Evolutionary conservation across 345 rosid species (phyloP).

Genomic region (Arabis alpina): DNA sequence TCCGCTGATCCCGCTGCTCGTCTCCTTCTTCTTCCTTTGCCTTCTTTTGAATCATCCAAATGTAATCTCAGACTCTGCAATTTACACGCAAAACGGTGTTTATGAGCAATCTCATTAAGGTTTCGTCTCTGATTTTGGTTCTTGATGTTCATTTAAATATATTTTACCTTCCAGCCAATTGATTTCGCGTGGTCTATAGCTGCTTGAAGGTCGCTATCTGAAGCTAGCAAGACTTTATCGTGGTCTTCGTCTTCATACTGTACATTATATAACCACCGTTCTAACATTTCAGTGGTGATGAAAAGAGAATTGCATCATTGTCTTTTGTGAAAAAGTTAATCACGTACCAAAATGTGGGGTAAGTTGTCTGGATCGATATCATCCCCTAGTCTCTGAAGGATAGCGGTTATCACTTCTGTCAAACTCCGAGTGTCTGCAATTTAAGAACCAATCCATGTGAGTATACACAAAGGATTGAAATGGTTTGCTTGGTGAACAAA

Average conservation of each 20-base stretch:
- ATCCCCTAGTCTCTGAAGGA: constrained; percentile 86
- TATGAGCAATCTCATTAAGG: not conserved
- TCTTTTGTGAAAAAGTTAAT: not conserved
- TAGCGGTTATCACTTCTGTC: constrained; percentile 78
- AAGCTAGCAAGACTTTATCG: constrained; percentile 87
- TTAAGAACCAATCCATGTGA: constrained; percentile 36
- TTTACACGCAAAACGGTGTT: not conserved
- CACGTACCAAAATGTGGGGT: constrained; percentile 83
- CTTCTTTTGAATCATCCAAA: constrained; percentile 70
- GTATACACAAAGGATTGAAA: not conserved
- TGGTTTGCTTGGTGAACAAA: constrained; percentile 21
- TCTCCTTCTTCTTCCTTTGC: constrained; percentile 45
- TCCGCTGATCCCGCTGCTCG: constrained; percentile 55
- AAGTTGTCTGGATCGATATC: constrained; percentile 78
- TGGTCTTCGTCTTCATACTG: constrained; percentile 98
- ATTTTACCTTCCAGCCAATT: constrained; percentile 86
- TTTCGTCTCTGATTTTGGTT: constrained; percentile 1
- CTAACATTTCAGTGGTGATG: constrained; percentile 17
- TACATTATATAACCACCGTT: constrained; percentile 28
- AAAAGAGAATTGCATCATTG: not conserved
- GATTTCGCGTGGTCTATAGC: constrained; percentile 95
- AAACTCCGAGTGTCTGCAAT: constrained; percentile 69
- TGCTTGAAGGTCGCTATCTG: constrained; percentile 79
- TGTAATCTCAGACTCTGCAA: constrained; percentile 89
- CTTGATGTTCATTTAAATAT: not conserved